These are phyloP conservation scores for Berkeleyomyces rouxiae DNA, from an alignment of 2,329 filamentous ascomycete genomes.

Conservation along the genomic window DNA sequence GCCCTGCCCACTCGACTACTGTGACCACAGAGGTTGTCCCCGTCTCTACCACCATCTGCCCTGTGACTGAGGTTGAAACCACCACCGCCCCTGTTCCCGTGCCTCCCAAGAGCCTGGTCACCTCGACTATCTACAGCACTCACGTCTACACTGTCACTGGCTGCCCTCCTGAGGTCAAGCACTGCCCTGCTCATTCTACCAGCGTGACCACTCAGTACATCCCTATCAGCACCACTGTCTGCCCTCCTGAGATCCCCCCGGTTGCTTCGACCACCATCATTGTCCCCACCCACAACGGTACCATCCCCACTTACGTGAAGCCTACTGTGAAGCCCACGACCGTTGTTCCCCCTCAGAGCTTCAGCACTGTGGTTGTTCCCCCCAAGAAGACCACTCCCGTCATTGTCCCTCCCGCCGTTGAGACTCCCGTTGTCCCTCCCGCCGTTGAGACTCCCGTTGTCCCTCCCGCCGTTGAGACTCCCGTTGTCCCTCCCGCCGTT, in stretches of 20 bases:
- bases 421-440: not conserved
- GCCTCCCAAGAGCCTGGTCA: constrained; percentile 14
- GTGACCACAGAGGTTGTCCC: constrained; percentile 23
- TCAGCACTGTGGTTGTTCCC: not conserved
- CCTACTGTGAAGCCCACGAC: not conserved
- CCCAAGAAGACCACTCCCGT: not conserved
- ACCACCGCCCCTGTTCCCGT: not conserved
- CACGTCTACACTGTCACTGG: constrained; percentile 37
- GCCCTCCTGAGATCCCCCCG: constrained; percentile 19
- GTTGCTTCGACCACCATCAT: not conserved
- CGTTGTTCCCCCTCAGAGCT: not conserved
- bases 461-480: not conserved
- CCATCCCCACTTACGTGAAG: not conserved
- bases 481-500: not conserved
- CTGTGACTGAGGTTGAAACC: constrained; percentile 15
- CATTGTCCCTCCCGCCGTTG: not conserved
- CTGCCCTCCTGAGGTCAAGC: constrained; percentile 29
- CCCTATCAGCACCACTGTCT: constrained; percentile 29
- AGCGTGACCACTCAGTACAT: constrained; percentile 26
- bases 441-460: not conserved
- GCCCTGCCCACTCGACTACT: constrained; percentile 30
- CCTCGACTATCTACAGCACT: constrained; percentile 27
- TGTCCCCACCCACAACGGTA: constrained; percentile 14
- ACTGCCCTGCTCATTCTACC: constrained; percentile 22
- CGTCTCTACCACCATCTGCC: constrained; percentile 26